Evolutionary conservation across 2,329 filamentous ascomycete species (phyloP), one percentile per base, ranked within the genome.

Genomic region (Trichoderma simmonsii): DNA sequence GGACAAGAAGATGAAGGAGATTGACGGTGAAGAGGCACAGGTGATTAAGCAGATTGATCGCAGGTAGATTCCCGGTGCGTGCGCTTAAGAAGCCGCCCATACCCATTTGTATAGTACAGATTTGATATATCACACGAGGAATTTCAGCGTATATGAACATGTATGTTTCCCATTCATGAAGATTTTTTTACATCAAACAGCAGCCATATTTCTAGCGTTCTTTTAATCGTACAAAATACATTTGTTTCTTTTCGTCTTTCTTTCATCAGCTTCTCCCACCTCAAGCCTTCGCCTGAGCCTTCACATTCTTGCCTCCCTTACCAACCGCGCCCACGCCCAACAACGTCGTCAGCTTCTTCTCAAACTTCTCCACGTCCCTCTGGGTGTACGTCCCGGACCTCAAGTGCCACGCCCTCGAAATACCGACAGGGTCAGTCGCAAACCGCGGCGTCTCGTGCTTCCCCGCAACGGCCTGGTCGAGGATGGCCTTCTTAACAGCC

Each of bases 1-100:
- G 81, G 85, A 87, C 72, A 87, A 87, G 80, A 82, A 85, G 79
- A 84, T 88, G 81, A 83, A 83, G 77, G 82, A 81, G 70, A 83
- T 89, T 61, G 84, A 87, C 60, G 76, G 76, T 12, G 82, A 81
- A 54, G 87, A 90, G 82, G 85, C 86, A 77, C 82, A 84, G 77
- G 79, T 82, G 3, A 74, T 86, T 30, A 83, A 82, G 75, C 79
- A 83, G 77, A 76, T 85, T 18, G 80, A 79, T 75, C 78, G 78
- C 73, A 72, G 73, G 24, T 75, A 68, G 39, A 28, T 26, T 12
- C 1, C 5, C 15, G 48, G 32, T 3, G 12, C 15, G 3, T 11
- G 6, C 11, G 21, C 14, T 24, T 2, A 26, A 26, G 32, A 57
- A 9, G 14, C 7, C 32, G 7, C 36, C 34, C 48, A 54, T 54